Base-by-base conservation (phyloP, 2,329 filamentous ascomycete species). In the Xylariaceae sp. region DNA sequence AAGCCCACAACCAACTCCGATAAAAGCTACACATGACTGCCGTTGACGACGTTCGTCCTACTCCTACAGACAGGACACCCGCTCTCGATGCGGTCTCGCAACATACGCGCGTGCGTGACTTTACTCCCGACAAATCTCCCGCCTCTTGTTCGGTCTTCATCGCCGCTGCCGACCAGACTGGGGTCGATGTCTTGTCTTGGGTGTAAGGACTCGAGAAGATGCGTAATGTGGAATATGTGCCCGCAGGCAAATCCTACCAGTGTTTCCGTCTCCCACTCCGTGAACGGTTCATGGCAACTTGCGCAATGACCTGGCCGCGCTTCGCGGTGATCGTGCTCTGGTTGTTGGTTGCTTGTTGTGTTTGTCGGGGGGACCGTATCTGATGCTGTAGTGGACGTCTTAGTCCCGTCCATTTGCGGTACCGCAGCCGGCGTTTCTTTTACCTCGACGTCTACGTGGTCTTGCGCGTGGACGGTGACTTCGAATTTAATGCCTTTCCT, bases 401-500 rank as follows among this genome's bases (percentile, higher is more conserved):
- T 57, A 1, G 63, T 63, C 7, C 60, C 69, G 54, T 56, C 56
- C 14, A 65, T 63, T n/a, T 18, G 62, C 5, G 61, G 60, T 10
- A 58, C 69, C 20, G 52, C 51, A 20, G 52, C 60, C 20, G 57
- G 55, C 16, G 62, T 62, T 42, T 79, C 77, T 53, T 77, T 77
- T 1, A 70, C 68, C 23, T 76, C 70, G 9, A 79, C 63, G 43
- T 80, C 77, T 18, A 80, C 67, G 40, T 81, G 77, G 23, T 77
- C 72, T 9, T 63, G 56, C 0, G 71, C 65, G 50, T 81, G 77
- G 9, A 80, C 70, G 1, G 81, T 72, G 6, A 96, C 84, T 63
- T 96, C 89, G 65, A 98, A 98, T 68, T 93, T 96, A 70, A 99
- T 90, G 0, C 89, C 95, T 63, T 87, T 89, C 48, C 88, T 86